A percentile compares a stretch with the other conserved stretches of the same genome.
Evolutionary conservation across 371 early-diverging fungal genomes (phyloP).

Genomic region (Mucor plumbeus): DNA sequence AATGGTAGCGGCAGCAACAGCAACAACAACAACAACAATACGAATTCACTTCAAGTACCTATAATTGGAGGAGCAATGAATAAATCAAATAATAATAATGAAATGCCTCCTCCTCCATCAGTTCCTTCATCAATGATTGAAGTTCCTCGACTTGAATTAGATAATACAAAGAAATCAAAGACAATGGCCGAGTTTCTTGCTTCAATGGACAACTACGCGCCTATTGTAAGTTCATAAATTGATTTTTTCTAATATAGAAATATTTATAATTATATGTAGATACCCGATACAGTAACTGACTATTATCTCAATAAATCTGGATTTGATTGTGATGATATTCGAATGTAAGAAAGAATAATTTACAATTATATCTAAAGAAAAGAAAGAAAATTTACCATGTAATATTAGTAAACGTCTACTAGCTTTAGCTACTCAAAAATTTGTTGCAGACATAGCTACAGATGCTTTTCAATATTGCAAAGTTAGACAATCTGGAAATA

Average conservation of each 20-base stretch:
- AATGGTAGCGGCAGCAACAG: background rate
- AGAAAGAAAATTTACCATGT: background rate
- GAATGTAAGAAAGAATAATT: slow-evolving; percentile 61
- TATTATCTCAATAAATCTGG: slow-evolving; percentile 94
- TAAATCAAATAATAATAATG: background rate
- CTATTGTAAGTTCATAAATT: slow-evolving; percentile 63
- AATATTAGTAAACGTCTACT: slow-evolving; percentile 78
- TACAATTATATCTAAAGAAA: too few species aligned
- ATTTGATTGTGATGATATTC: slow-evolving; percentile 89
- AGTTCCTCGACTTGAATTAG: slow-evolving; percentile 15
- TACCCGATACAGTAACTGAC: slow-evolving; percentile 98
- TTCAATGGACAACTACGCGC: slow-evolving; percentile 89
- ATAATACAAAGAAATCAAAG: slow-evolving; percentile 51
- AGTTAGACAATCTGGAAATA: slow-evolving; percentile 76
- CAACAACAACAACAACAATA: background rate
- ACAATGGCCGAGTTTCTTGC: slow-evolving; percentile 82
- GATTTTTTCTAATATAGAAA: background rate
- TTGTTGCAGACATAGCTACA: slow-evolving; percentile 91
- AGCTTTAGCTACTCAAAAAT: slow-evolving; percentile 94
- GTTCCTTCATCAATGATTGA: slow-evolving; percentile 11
- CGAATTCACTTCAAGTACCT: slow-evolving; percentile 16
- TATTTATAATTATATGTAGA: slow-evolving; percentile 50
- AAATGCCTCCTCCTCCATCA: slow-evolving; percentile 8
- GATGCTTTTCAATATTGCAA: slow-evolving; percentile 95
- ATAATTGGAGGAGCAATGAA: background rate